These are phyloP conservation scores for Pseudonitzschia delicatissima DNA, from an alignment of 108 stramenopile species.

Conservation along the genomic window DNA sequence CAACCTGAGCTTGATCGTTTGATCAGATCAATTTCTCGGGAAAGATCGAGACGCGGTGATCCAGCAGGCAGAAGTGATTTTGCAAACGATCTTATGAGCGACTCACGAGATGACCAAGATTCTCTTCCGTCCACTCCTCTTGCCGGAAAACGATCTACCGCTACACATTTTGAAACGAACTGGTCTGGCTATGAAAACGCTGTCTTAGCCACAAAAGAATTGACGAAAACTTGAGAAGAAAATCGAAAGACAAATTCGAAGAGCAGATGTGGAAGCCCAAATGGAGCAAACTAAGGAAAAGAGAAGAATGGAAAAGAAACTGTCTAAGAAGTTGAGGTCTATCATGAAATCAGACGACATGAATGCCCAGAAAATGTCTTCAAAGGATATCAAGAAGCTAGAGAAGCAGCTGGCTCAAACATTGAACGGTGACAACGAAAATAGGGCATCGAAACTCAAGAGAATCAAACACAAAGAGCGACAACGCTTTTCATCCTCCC, in stretches of 20 bases:
- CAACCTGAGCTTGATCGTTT: background rate
- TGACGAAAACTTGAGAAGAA: slow-evolving; percentile 31
- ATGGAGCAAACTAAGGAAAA: slow-evolving; percentile 21
- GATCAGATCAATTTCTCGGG: background rate
- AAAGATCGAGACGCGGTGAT: slow-evolving; percentile 2
- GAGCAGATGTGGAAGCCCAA: background rate
- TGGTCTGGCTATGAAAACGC: background rate
- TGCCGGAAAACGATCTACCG: background rate
- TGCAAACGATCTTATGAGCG: background rate
- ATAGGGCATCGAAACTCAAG: slow-evolving; percentile 30
- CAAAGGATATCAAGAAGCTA: slow-evolving; percentile 16
- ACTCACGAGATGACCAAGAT: slow-evolving; percentile 18
- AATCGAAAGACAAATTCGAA: slow-evolving; percentile 26
- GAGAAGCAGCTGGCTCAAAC: slow-evolving; percentile 29
- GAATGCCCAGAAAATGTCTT: slow-evolving; percentile 19
- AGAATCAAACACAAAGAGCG: slow-evolving; percentile 14
- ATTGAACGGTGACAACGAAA: slow-evolving; percentile 23
- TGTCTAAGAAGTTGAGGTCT: slow-evolving; percentile 17
- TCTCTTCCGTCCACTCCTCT: background rate
- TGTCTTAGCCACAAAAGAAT: slow-evolving; percentile 1
- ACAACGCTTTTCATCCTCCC: background rate
- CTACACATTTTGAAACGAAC: background rate
- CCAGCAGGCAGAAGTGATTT: background rate
- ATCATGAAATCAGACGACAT: slow-evolving; percentile 8
- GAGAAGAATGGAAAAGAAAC: slow-evolving; percentile 26